Evolutionary conservation across 2,329 filamentous ascomycete genomes (phyloP).

Genomic region (Penicillium crustosum): DNA sequence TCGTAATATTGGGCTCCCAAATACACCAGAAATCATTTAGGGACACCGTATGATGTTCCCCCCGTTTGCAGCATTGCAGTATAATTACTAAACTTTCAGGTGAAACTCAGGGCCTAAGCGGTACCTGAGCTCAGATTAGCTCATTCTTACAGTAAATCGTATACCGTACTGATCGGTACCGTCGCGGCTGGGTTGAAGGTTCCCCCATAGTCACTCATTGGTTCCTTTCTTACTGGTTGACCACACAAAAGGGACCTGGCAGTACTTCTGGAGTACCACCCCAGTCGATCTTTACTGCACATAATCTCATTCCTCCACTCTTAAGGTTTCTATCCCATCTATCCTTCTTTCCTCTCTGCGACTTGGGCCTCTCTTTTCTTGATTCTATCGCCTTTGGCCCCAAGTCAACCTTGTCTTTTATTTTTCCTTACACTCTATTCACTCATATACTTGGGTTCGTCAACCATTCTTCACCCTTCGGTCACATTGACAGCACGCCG

Average conservation of each 20-base stretch:
- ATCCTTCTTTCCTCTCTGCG: slow-evolving; percentile 13
- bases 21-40: not conserved
- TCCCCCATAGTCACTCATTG: slow-evolving; percentile 13
- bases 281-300: slow-evolving; percentile 15
- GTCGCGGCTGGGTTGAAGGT: not conserved
- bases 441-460: slow-evolving; percentile 1
- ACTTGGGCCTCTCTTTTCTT: slow-evolving; percentile 6
- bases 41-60: slow-evolving; percentile 6
- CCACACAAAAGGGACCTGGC: slow-evolving; percentile 15
- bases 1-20: slow-evolving; percentile 1
- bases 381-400: not conserved
- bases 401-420: not conserved
- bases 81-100: slow-evolving; percentile 15
- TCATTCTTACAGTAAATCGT: slow-evolving; percentile 12
- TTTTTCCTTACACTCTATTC: not conserved
- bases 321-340: slow-evolving; percentile 20
- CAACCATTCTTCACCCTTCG: not conserved
- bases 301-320: slow-evolving; percentile 16
- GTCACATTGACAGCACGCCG: slow-evolving; percentile 5
- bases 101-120: slow-evolving; percentile 1
- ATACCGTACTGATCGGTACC: slow-evolving; percentile 14
- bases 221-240: slow-evolving; percentile 12
- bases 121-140: slow-evolving; percentile 11
- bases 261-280: slow-evolving; percentile 19
- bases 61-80: slow-evolving; percentile 7